These are phyloP conservation scores for Aspergillus viridinutans DNA, from an alignment of 2,329 filamentous ascomycete genomes.

Conservation along the genomic window DNA sequence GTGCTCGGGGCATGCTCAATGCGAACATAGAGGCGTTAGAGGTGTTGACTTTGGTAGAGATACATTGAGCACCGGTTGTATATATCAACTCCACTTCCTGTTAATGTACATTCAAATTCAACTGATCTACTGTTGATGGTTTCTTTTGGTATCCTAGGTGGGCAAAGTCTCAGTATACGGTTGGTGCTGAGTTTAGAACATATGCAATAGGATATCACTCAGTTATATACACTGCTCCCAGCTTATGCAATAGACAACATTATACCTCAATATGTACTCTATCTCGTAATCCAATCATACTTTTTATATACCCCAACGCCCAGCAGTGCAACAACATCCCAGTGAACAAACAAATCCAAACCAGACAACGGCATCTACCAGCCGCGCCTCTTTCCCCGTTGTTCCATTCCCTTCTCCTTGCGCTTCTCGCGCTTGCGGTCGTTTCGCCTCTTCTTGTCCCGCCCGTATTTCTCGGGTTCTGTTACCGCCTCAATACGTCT, in stretches of 20 bases:
- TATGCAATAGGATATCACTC: neutral
- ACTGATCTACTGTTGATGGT: neutral
- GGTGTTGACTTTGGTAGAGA: constrained; percentile 4
- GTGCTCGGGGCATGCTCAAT: neutral
- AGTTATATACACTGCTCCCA: constrained; percentile 12
- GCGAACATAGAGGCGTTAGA: neutral
- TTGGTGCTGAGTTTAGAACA: neutral
- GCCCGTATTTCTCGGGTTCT: constrained; percentile 72
- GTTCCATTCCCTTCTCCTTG: constrained; percentile 72
- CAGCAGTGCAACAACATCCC: constrained; percentile 9
- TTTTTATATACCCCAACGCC: constrained; percentile 17
- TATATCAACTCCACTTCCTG: constrained; percentile 8
- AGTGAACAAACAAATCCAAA: constrained; percentile 16
- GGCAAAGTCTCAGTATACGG: no score
- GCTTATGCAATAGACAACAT: neutral
- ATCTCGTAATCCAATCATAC: constrained; percentile 3
- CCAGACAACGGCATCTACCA: constrained; percentile 49
- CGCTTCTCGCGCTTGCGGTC: constrained; percentile 79
- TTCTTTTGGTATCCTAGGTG: no score
- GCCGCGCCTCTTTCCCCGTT: constrained; percentile 66
- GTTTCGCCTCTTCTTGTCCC: constrained; percentile 76
- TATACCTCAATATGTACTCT: neutral
- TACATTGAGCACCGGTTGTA: constrained; percentile 10
- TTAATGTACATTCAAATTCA: neutral
- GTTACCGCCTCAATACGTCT: constrained; percentile 82